phyloP scores from a whole-genome alignment of 768 basidiomycete species.

The Boletus pseudopeckii region DNA sequence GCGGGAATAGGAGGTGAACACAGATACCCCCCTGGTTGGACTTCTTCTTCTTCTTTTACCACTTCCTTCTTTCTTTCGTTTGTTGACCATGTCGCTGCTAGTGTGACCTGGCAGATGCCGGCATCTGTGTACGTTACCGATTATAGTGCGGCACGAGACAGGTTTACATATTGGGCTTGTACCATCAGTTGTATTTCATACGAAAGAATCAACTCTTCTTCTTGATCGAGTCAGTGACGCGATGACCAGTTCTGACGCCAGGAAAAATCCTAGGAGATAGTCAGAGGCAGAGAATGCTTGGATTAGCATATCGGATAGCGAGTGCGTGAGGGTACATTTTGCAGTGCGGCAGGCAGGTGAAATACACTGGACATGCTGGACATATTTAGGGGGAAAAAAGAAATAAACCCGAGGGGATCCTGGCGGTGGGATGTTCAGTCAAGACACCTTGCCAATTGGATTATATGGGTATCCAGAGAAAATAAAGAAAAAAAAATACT shows the following conservation, averaged over 20 bases:
- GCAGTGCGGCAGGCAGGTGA: constrained; percentile 8
- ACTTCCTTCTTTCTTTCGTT: too few species aligned
- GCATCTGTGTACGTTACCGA: neutral
- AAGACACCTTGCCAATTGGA: neutral
- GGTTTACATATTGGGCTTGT: neutral
- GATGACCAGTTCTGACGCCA: neutral
- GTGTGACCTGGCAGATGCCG: neutral
- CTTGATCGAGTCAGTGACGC: neutral
- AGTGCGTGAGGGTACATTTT: constrained; percentile 21
- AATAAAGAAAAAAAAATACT: neutral
- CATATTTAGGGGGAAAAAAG: neutral
- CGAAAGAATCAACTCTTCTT: neutral
- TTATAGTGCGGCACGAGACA: neutral
- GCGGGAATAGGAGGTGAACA: constrained; percentile 7
- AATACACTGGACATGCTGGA: constrained; percentile 18
- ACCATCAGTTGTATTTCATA: constrained; percentile 3
- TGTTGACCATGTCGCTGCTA: neutral
- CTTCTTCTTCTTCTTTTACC: neutral
- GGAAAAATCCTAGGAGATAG: neutral
- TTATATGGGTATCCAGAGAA: constrained; percentile 10
- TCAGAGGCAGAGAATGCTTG: neutral
- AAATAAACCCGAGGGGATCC: neutral
- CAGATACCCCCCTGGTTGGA: too few species aligned
- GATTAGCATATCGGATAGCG: constrained; percentile 16
- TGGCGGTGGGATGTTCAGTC: constrained; percentile 1